Base-by-base conservation (phyloP, 2,329 filamentous ascomycete species). In the Aspergillus clavatus region DNA sequence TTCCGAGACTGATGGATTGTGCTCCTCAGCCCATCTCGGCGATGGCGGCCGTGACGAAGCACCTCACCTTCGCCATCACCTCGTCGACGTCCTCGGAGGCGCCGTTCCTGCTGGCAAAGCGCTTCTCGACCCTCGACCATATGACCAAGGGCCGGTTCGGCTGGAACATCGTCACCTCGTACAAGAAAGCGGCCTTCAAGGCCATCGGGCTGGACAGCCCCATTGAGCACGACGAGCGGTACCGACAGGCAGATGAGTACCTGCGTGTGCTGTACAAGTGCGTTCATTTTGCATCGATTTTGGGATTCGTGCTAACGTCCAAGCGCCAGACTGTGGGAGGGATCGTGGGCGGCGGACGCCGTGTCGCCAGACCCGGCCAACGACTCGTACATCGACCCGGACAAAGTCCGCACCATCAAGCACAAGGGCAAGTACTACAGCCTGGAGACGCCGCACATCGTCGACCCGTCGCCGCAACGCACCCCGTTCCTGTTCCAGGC, bases 121-220 rank as follows among this genome's bases (percentile, higher is more conserved):
- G 80, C 0, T 82, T 84, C 43, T 82, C 78, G 0, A 81, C 78
- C 0, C 60, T 84, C 0, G 80, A 84, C 46, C 80, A 84, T 58
- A 67, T 84, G 35, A 84, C 81, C 0, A 68, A 73, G 3, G 81
- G 81, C 0, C 70, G 81, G 0, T 73, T 84, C 26, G 81, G 79
- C 0, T 83, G 81, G 82, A 85, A 85, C 49, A 82, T 85, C 16
- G 82, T 86, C 0, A 84, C 81, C 0, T 75, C 71, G 1, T 82
- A 77, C 73, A 80, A 80, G 58, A 82, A 83, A 55, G 72, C 77
- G 0, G 80, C 80, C 0, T 81, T 81, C 60, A 81, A 82, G 55
- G 79, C 79, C 0, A 81, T 83, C 43, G 80, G 80, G 0, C 57
- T 82, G 2, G 75, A 81, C 10, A 75, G 63, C 3, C 76, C 76